Evolutionary conservation across 768 basidiomycete genomes (phyloP).

Genomic region (Agaricus sinodeliciosus): DNA sequence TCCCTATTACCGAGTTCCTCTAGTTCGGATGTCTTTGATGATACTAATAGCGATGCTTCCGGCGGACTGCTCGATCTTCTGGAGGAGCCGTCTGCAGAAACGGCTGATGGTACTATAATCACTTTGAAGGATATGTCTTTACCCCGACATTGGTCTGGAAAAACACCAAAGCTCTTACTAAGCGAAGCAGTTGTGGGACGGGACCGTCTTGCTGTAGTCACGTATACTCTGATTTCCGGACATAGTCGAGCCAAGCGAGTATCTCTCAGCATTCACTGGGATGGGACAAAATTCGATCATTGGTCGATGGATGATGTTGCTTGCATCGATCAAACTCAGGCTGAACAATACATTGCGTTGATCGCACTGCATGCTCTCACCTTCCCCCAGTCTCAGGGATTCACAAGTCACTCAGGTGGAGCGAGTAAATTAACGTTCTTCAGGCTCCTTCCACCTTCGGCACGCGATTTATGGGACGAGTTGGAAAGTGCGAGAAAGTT

Average conservation of each 20-base stretch:
- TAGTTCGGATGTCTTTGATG: constrained; percentile 42
- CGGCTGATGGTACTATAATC: constrained; percentile 50
- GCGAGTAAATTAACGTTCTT: constrained; percentile 58
- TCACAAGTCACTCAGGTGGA: constrained; percentile 40
- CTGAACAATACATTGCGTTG: constrained; percentile 86
- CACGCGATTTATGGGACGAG: constrained; percentile 90
- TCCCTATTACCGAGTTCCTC: constrained; percentile 1
- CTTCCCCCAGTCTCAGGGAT: constrained; percentile 58
- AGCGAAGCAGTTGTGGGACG: constrained; percentile 58
- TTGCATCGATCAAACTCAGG: constrained; percentile 71
- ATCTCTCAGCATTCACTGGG: constrained; percentile 69
- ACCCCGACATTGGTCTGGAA: constrained; percentile 80
- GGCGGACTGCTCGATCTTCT: constrained; percentile 72
- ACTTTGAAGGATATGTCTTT: constrained; percentile 65
- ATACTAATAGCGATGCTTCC: constrained; percentile 39
- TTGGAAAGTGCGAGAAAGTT: constrained; percentile 59
- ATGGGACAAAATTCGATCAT: constrained; percentile 46
- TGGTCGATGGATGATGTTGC: constrained; percentile 86
- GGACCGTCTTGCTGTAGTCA: constrained; percentile 71
- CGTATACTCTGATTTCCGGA: constrained; percentile 61
- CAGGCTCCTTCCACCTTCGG: constrained; percentile 72
- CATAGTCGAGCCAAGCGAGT: constrained; percentile 72
- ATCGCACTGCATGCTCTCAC: constrained; percentile 77
- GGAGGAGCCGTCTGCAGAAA: constrained; percentile 54
- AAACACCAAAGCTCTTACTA: constrained; percentile 71